These are phyloP conservation scores for Lantana camara DNA, from an alignment of 257 asterid genomes.

Conservation along the genomic window DNA sequence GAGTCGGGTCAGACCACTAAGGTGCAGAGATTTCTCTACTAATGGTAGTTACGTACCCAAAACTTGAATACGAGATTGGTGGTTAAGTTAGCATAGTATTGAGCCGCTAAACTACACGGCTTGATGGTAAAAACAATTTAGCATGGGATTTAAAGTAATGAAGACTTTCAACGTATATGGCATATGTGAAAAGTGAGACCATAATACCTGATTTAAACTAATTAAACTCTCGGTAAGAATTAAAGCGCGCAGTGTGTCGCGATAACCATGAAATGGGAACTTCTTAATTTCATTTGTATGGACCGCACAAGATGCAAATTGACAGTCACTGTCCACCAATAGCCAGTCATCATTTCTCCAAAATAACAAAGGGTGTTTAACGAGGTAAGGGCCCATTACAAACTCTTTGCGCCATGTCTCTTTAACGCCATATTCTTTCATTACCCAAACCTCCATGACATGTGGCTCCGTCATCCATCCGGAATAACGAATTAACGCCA, in stretches of 20 bases:
- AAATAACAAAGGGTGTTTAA: not conserved
- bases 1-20: too few relatives aligned
- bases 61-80: too few relatives aligned
- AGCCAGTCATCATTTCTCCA: not conserved
- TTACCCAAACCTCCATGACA: not conserved
- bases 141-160: too few relatives aligned
- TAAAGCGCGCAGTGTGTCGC: not conserved
- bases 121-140: too few relatives aligned
- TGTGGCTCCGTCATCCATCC: not conserved
- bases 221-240: not conserved
- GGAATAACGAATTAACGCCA: not conserved
- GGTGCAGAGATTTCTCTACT: too few relatives aligned
- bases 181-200: too few relatives aligned
- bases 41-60: too few relatives aligned
- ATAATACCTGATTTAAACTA: not conserved
- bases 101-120: too few relatives aligned
- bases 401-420: not conserved
- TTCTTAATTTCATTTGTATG: not conserved
- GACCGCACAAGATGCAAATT: not conserved
- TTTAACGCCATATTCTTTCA: not conserved
- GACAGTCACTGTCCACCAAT: not conserved
- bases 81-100: too few relatives aligned
- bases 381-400: not conserved
- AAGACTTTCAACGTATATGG: too few relatives aligned
- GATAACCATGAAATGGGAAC: not conserved